These are phyloP conservation scores for Mucor velutinosus DNA, from an alignment of 371 early-diverging fungal genomes.

Conservation along the genomic window DNA sequence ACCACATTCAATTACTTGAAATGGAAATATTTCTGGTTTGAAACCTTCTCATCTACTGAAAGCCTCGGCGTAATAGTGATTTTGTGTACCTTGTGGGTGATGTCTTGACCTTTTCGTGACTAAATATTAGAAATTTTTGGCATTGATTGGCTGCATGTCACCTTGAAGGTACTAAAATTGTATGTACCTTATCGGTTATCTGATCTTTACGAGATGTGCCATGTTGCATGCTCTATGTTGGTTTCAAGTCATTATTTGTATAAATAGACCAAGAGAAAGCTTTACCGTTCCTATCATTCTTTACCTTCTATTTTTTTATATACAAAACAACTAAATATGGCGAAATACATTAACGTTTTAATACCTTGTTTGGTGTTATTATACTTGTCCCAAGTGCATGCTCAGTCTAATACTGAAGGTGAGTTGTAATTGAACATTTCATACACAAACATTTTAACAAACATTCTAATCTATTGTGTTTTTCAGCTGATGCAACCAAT, in stretches of 20 bases:
- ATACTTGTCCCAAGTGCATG: background rate
- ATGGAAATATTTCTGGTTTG: background rate
- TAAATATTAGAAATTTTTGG: slow-evolving; percentile 16
- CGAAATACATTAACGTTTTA: background rate
- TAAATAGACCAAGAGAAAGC: slow-evolving; percentile 6
- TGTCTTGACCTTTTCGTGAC: slow-evolving; percentile 5
- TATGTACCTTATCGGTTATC: slow-evolving; percentile 12
- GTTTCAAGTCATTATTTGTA: background rate
- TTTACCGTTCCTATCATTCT: background rate
- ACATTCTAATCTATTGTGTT: background rate
- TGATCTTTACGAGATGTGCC: slow-evolving; percentile 1
- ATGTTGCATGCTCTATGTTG: too few relatives aligned
- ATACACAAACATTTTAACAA: background rate
- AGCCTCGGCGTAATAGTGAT: background rate
- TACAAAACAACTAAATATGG: background rate
- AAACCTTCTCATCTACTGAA: background rate
- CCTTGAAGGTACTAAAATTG: background rate
- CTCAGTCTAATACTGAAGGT: slow-evolving; percentile 1
- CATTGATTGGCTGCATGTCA: slow-evolving; percentile 10
- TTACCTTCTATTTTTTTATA: background rate
- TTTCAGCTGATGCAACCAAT: background rate
- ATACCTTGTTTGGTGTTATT: background rate
- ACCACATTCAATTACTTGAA: background rate
- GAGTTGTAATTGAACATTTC: background rate
- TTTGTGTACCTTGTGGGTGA: background rate